A percentile compares a stretch with the other conserved stretches of the same genome.
phyloP scores from a whole-genome alignment of 2,329 filamentous ascomycete genomes.

The Aspergillus sp. region DNA sequence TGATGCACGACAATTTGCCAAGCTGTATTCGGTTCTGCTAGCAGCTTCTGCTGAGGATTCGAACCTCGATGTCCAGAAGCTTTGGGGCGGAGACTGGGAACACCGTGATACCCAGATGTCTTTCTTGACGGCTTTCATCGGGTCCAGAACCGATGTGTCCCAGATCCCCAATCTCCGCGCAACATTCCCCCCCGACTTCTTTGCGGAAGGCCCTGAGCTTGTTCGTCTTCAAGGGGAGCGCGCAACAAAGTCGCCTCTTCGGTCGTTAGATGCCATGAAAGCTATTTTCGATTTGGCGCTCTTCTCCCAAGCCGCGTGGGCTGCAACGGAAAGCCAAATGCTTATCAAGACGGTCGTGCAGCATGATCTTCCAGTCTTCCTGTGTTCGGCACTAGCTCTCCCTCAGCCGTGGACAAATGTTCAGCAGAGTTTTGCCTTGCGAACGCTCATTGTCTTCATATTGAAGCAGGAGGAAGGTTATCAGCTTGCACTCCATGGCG shows the following conservation, averaged over 20 bases:
- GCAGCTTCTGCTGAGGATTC: constrained; percentile 64
- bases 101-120: constrained; percentile 85
- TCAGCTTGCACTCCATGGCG: constrained; percentile 83
- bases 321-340: constrained; percentile 53
- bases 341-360: constrained; percentile 63
- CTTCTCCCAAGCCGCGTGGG: constrained; percentile 57
- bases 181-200: constrained; percentile 69
- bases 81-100: constrained; percentile 90
- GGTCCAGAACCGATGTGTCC: constrained; percentile 74
- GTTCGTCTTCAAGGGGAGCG: constrained; percentile 60
- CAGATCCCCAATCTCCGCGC: constrained; percentile 78
- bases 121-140: constrained; percentile 86
- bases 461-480: constrained; percentile 74
- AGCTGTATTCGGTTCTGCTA: constrained; percentile 75
- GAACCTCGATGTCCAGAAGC: constrained; percentile 75
- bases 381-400: constrained; percentile 49
- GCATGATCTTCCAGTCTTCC: constrained; percentile 48
- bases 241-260: constrained; percentile 80
- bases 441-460: constrained; percentile 75
- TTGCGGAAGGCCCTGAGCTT: constrained; percentile 59
- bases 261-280: constrained; percentile 79
- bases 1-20: constrained; percentile 75
- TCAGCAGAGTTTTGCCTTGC: constrained; percentile 49
- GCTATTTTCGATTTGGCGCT: constrained; percentile 64
- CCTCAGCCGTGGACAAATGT: constrained; percentile 50